A percentile compares a stretch with the other conserved stretches of the same genome.
phyloP scores from a whole-genome alignment of 2,329 filamentous ascomycete genomes.

The Fusarium sp. region DNA sequence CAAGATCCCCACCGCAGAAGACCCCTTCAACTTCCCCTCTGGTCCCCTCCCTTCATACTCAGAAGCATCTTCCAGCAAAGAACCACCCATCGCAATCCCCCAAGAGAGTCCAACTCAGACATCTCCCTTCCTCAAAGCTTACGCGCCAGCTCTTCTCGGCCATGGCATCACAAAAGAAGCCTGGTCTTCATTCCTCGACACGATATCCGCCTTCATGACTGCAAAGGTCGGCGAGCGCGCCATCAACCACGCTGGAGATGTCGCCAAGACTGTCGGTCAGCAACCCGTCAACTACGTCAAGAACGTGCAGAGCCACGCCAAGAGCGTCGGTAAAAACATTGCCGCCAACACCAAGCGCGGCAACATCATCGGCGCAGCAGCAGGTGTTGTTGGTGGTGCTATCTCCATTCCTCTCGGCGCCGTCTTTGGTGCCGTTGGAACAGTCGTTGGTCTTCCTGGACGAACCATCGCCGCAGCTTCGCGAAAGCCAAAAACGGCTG shows the following conservation, averaged over 20 bases:
- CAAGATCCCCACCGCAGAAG: conserved; percentile 49
- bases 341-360: conserved; percentile 55
- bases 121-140: conserved; percentile 57
- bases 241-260: conserved; percentile 58
- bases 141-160: conserved; percentile 54
- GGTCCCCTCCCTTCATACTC: conserved; percentile 52
- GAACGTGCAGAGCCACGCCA: conserved; percentile 54
- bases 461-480: conserved; percentile 52
- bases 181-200: conserved; percentile 55
- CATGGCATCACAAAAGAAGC: conserved; percentile 55
- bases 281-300: conserved; percentile 56
- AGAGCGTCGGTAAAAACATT: conserved; percentile 55
- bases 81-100: conserved; percentile 57
- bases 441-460: conserved; percentile 53
- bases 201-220: conserved; percentile 61
- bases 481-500: conserved; percentile 57
- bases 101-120: conserved; percentile 53
- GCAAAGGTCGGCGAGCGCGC: conserved; percentile 61
- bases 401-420: conserved; percentile 57
- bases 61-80: conserved; percentile 31
- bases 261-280: conserved; percentile 54
- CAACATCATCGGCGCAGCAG: conserved; percentile 57
- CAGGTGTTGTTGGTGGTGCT: conserved; percentile 54
- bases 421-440: conserved; percentile 54
- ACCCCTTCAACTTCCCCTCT: conserved; percentile 58